Percentiles rank a stretch among this genome's conserved stretches.
Conservation (phyloP, 768 basidiomycete genomes). For the Lepiota venenata region DNA sequence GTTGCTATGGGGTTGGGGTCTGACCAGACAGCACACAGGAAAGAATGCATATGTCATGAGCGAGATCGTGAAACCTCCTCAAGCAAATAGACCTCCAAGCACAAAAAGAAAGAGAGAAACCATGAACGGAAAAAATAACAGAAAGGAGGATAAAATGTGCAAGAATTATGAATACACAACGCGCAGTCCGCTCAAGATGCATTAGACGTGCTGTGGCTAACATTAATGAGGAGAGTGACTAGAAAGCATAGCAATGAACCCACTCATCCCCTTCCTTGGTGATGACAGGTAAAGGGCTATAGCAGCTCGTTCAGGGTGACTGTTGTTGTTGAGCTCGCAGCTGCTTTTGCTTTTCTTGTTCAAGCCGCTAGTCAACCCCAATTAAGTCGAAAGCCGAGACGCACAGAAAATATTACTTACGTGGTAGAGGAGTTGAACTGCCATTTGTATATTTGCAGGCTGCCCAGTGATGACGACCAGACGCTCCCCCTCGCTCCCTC, state of each 20-base stretch:
- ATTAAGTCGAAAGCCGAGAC: not conserved
- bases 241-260: not conserved
- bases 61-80: not conserved
- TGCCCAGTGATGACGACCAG: conserved; percentile 97
- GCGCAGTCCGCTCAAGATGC: not conserved
- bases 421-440: conserved; percentile 87
- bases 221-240: not conserved
- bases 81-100: not conserved
- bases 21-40: not conserved
- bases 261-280: not conserved
- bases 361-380: conserved; percentile 55
- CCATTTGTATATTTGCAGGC: conserved; percentile 93
- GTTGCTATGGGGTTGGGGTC: not conserved
- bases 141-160: not conserved
- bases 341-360: conserved; percentile 90
- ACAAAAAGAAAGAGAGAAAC: not conserved
- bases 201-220: not conserved
- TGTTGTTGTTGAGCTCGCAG: conserved; percentile 35
- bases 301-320: conserved; percentile 6
- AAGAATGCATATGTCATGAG: no score
- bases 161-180: conserved; percentile 10
- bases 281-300: not conserved
- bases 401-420: conserved; percentile 37
- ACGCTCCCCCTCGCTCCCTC: conserved; percentile 82
- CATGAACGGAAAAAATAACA: conserved; percentile 6